A percentile compares a stretch with the other conserved stretches of the same genome.
These are phyloP conservation scores for Diaporthe citriasiana DNA, from an alignment of 2,329 filamentous ascomycete species.

Conservation along the genomic window DNA sequence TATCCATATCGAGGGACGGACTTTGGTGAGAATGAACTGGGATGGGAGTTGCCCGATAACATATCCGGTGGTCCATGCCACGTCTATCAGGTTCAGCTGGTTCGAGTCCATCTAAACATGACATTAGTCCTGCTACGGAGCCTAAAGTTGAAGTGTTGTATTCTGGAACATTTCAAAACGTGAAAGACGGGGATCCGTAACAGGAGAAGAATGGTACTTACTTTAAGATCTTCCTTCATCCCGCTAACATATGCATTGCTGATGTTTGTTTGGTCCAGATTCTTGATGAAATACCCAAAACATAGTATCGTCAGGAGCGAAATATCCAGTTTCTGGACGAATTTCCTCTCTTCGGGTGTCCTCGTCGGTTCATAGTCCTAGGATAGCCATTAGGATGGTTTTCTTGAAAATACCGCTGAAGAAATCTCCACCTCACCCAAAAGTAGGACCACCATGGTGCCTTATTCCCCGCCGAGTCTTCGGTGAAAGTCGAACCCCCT, in stretches of 20 bases:
- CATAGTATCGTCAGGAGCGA: constrained; percentile 55
- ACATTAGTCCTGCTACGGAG: background rate
- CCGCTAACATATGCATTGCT: constrained; percentile 58
- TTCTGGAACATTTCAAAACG: too few relatives aligned
- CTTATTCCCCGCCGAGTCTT: background rate
- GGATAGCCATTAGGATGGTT: background rate
- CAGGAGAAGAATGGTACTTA: background rate
- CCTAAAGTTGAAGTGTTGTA: too few relatives aligned
- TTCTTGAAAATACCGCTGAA: too few relatives aligned
- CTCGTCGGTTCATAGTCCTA: constrained; percentile 45
- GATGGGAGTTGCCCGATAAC: constrained; percentile 62
- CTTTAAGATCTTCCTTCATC: constrained; percentile 65
- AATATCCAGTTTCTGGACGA: constrained; percentile 53
- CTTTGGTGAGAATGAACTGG: constrained; percentile 57
- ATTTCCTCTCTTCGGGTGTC: constrained; percentile 50
- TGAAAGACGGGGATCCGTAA: background rate
- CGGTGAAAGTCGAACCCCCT: background rate
- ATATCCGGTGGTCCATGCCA: constrained; percentile 73
- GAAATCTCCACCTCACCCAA: constrained; percentile 25
- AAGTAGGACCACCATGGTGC: constrained; percentile 42
- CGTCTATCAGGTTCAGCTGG: constrained; percentile 65
- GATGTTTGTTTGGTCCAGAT: constrained; percentile 50
- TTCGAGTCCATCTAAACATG: constrained; percentile 60
- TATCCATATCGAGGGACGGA: constrained; percentile 59
- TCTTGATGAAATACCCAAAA: constrained; percentile 57